Evolutionary conservation across 768 basidiomycete species (phyloP).

Genomic region (Russula sp.): DNA sequence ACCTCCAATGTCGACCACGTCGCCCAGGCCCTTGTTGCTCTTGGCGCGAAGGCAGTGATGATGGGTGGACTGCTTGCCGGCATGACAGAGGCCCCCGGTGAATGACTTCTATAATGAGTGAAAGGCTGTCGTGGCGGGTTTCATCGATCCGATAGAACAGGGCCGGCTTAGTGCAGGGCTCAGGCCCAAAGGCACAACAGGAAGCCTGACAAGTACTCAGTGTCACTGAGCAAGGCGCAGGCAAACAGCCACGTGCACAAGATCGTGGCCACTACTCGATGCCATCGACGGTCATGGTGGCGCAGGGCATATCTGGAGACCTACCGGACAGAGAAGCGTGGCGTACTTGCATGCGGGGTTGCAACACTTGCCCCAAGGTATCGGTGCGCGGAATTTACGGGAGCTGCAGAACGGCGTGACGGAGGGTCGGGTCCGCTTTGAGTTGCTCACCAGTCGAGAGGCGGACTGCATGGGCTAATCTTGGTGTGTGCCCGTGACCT

Average conservation of each 20-base stretch:
- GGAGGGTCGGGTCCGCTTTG: slow-evolving; percentile 71
- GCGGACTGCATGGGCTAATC: slow-evolving; percentile 91
- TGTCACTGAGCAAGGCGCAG: slow-evolving; percentile 32
- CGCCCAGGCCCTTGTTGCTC: slow-evolving; percentile 88
- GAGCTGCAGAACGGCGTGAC: slow-evolving; percentile 62
- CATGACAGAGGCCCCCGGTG: slow-evolving; percentile 94
- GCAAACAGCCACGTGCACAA: slow-evolving; percentile 43
- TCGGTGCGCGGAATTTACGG: slow-evolving; percentile 64
- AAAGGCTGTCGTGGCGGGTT: slow-evolving; percentile 93
- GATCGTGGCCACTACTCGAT: slow-evolving; percentile 93
- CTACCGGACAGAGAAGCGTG: slow-evolving; percentile 94
- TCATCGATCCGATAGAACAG: slow-evolving; percentile 79
- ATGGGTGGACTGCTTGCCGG: slow-evolving; percentile 97
- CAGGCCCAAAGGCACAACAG: slow-evolving; percentile 24
- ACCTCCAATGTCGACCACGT: slow-evolving; percentile 93
- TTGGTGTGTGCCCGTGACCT: slow-evolving; percentile 52
- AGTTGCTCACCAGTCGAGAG: slow-evolving; percentile 91
- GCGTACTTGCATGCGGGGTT: slow-evolving; percentile 77
- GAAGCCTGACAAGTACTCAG: slow-evolving; percentile 36
- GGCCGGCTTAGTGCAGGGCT: slow-evolving; percentile 39
- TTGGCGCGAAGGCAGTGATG: slow-evolving; percentile 96
- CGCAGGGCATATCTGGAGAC: slow-evolving; percentile 92
- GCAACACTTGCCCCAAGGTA: slow-evolving; percentile 93
- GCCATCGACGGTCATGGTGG: slow-evolving; percentile 88
- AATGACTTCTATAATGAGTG: slow-evolving; percentile 99